These are phyloP conservation scores for Pyrenochaeta sp. DNA, from an alignment of 2,329 filamentous ascomycete genomes.

Conservation along the genomic window DNA sequence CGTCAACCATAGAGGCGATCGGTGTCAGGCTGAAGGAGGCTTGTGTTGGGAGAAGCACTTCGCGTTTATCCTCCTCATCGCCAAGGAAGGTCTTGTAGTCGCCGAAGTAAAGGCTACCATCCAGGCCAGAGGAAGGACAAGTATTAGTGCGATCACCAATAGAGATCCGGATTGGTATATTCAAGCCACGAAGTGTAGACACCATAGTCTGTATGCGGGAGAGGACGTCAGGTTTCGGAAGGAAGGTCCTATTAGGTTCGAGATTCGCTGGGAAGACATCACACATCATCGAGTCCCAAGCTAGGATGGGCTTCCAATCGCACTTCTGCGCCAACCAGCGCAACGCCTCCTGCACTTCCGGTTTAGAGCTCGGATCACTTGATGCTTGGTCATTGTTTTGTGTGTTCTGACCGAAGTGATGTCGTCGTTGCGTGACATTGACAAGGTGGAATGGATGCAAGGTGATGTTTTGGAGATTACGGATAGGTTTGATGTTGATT, in stretches of 20 bases:
- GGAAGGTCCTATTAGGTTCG: slow-evolving; percentile 35
- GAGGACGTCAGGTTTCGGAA: slow-evolving; percentile 43
- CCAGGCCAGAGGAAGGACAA: slow-evolving; percentile 37
- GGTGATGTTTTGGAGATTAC: slow-evolving; percentile 36
- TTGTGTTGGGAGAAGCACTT: slow-evolving; percentile 43
- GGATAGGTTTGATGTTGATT: slow-evolving; percentile 44
- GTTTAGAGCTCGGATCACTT: slow-evolving; percentile 37
- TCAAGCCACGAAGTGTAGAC: slow-evolving; percentile 33
- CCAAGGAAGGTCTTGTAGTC: slow-evolving; percentile 45
- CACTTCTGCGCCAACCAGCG: slow-evolving; percentile 44
- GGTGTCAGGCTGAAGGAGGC: slow-evolving; percentile 42
- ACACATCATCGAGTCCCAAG: slow-evolving; percentile 49
- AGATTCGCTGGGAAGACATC: slow-evolving; percentile 49
- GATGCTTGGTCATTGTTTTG: slow-evolving; percentile 18
- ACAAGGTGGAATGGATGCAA: slow-evolving; percentile 47
- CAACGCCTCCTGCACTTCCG: slow-evolving; percentile 44
- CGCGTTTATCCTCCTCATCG: slow-evolving; percentile 31
- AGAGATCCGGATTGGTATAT: slow-evolving; percentile 45
- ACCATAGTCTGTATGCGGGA: slow-evolving; percentile 44
- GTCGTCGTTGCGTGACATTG: slow-evolving; percentile 42
- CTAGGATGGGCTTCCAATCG: slow-evolving; percentile 44
- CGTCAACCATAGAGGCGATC: slow-evolving; percentile 47
- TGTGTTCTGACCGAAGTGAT: slow-evolving; percentile 30
- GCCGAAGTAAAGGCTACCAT: slow-evolving; percentile 46
- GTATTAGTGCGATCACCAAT: slow-evolving; percentile 43